Percentiles rank a stretch among this genome's conserved stretches.
phyloP scores from a whole-genome alignment of 73 alveolate genomes.

The Vitrella brassicaformis region DNA sequence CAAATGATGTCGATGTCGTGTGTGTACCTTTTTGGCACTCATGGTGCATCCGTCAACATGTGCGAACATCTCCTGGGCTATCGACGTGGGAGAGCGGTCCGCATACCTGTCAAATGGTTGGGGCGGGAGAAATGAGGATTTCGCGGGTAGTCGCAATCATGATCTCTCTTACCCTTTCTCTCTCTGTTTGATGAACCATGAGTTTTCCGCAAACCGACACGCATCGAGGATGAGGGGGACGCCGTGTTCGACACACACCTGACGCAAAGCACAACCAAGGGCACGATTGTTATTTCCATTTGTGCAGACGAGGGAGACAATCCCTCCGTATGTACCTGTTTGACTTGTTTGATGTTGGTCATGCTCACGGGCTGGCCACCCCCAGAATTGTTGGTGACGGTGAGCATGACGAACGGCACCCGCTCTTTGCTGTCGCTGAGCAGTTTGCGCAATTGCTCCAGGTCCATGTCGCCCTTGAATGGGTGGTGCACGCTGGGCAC shows the following conservation, averaged over 20 bases:
- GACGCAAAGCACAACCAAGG: too few species aligned
- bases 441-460: neutral
- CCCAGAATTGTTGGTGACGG: conserved; percentile 50
- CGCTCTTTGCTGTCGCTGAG: too few species aligned
- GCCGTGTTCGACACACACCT: conserved; percentile 44
- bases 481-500: conserved; percentile 44
- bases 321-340: too few species aligned
- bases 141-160: too few species aligned
- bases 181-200: conserved; percentile 27
- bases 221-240: conserved; percentile 36
- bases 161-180: conserved; percentile 22
- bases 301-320: too few species aligned
- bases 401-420: neutral
- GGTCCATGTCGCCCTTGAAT: conserved; percentile 58
- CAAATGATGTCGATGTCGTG: too few species aligned
- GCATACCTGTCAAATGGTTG: conserved; percentile 34
- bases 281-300: too few species aligned
- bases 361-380: conserved; percentile 62
- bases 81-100: too few species aligned
- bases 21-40: conserved; percentile 44
- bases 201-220: conserved; percentile 37
- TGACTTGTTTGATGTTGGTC: conserved; percentile 44
- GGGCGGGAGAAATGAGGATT: too few species aligned
- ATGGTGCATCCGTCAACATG: conserved; percentile 26
- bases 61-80: conserved; percentile 36